Conservation (phyloP, 1,284 basidiomycete genomes). For the Sporisorium graminicola region DNA sequence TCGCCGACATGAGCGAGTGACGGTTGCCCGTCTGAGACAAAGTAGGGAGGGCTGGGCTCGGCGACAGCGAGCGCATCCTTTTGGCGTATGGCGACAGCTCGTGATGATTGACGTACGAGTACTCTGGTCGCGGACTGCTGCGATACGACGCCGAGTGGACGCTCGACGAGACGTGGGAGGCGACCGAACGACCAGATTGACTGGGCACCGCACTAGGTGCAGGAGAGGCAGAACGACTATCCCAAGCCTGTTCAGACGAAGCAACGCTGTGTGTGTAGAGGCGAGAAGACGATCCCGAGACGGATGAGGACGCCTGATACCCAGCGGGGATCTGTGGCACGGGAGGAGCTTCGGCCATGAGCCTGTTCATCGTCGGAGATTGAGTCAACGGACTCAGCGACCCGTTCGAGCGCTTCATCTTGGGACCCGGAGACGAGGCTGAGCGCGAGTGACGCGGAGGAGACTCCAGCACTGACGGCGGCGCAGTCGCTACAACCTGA, state of each 20-base stretch:
- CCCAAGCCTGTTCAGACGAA: slow-evolving; percentile 34
- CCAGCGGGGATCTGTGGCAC: slow-evolving; percentile 47
- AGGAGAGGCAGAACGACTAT: slow-evolving; percentile 44
- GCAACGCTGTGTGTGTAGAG: slow-evolving; percentile 36
- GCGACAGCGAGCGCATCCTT: slow-evolving; percentile 55
- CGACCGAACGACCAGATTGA: slow-evolving; percentile 49
- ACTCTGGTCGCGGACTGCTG: slow-evolving; percentile 45
- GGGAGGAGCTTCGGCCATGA: slow-evolving; percentile 53
- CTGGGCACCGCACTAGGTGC: slow-evolving; percentile 49
- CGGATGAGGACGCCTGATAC: slow-evolving; percentile 27
- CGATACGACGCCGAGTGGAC: slow-evolving; percentile 42
- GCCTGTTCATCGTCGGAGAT: slow-evolving; percentile 35
- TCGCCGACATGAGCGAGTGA: slow-evolving; percentile 60
- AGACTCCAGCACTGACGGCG: slow-evolving; percentile 22
- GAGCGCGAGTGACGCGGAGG: slow-evolving; percentile 22
- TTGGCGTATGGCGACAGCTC: slow-evolving; percentile 51
- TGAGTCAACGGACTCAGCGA: slow-evolving; percentile 22
- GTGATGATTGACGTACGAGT: slow-evolving; percentile 50
- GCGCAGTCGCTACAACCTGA: slow-evolving; percentile 18
- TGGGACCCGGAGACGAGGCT: slow-evolving; percentile 18
- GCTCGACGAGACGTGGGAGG: slow-evolving; percentile 55
- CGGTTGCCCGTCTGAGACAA: slow-evolving; percentile 38
- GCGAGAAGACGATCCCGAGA: slow-evolving; percentile 44
- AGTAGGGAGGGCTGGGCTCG: slow-evolving; percentile 37
- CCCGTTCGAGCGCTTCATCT: slow-evolving; percentile 25